Base-by-base conservation (phyloP, 139 green algal species). In the Chlamydomonas incerta region DNA sequence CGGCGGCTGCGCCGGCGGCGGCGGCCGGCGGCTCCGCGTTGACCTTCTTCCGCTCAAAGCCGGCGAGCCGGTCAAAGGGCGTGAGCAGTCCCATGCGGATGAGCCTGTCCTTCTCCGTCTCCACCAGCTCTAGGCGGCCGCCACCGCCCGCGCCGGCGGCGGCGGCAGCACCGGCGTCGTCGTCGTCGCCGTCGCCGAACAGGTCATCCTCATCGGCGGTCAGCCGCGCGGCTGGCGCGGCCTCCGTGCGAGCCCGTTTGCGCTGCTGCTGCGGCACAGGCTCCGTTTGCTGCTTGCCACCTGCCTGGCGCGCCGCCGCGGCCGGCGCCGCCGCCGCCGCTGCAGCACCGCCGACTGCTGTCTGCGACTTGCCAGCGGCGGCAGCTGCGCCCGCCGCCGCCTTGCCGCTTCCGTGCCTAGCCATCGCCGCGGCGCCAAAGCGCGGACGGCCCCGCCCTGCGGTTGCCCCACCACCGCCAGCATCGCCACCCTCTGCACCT, bases 1-100 rank as follows among this genome's bases (percentile, higher is more conserved):
- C 41, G n/a, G 41, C 55, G 21, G 18, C 23, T 29, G 57, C 63
- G 34, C n/a, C 50, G 28, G 41, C 55, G 37, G 79, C 41, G 52
- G 81, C 14, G 46, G 74, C 74, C 11, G 66, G 35, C 58, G 74
- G n/a, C 34, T 47, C 74, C 15, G 60, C 77, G 67, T 92, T 67
- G 2, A 96, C 83, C 23, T 83, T 82, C 23, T 83, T 82, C 17
- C 91, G 87, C 72, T 98, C 96, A 88, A 96, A 97, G 26, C 96
- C 96, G 0, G 93, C 87, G 58, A 98, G 83, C 3, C 72, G 79
- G 74, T 97, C 95, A 90, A 98, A 98, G 3, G 96, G 96, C 0
- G 96, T 98, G 29, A 98, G 80, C 26, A 98, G 88, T 10, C 96
- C 96, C 80, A 93, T 82, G 0, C 96, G 90, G 73, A 98, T 98